Conservation (phyloP, 306 rosid species). For the Prunus campanulata region DNA sequence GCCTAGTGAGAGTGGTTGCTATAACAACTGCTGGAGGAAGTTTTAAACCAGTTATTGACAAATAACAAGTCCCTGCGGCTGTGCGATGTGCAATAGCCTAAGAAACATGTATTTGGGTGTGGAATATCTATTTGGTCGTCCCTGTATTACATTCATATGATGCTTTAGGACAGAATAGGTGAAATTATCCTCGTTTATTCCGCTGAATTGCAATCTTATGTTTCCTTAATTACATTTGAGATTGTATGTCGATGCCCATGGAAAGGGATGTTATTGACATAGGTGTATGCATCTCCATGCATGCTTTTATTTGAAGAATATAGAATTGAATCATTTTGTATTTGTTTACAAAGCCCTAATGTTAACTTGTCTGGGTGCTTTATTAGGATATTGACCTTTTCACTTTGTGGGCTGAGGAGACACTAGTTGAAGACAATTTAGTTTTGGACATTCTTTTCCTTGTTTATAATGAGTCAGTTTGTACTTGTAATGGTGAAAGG, state of each 20-base stretch:
- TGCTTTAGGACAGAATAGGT: background rate
- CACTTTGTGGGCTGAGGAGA: conserved; percentile 97
- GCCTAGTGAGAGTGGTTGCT: background rate
- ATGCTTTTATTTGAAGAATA: background rate
- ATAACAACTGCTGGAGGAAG: background rate
- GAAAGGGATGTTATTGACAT: background rate
- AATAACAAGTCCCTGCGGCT: background rate
- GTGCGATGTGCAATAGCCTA: background rate
- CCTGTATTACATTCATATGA: background rate
- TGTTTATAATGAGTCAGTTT: conserved; percentile 76
- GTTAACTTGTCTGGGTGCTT: conserved; percentile 23
- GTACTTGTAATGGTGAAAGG: conserved; percentile 58
- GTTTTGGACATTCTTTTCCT: conserved; percentile 88
- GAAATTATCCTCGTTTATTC: background rate
- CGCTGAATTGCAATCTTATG: background rate
- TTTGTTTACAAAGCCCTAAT: conserved; percentile 11
- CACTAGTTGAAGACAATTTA: conserved; percentile 80
- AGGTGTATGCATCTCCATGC: background rate
- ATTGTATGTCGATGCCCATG: background rate
- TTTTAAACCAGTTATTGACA: conserved; percentile 1
- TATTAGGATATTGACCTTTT: conserved; percentile 85
- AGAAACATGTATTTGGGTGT: background rate
- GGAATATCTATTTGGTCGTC: background rate
- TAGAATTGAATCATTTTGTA: background rate
- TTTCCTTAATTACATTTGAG: background rate